A percentile compares a stretch with the other conserved stretches of the same genome.
phyloP scores from a whole-genome alignment of 306 rosid species.

The Sechiopsis laciniata region DNA sequence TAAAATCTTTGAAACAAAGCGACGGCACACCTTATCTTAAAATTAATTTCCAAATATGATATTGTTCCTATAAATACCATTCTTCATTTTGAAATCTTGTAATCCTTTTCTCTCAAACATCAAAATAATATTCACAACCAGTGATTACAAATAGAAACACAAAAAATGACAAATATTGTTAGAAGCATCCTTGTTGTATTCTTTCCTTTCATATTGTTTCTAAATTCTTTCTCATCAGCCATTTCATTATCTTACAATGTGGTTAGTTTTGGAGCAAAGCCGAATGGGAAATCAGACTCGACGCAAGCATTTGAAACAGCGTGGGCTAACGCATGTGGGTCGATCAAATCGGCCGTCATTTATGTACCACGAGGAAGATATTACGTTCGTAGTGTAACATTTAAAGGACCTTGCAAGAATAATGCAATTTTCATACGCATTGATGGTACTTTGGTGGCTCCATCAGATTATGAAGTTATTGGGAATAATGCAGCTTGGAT shows the following conservation, averaged over 20 bases:
- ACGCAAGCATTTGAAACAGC: background rate
- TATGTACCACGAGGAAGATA: conserved; percentile 19
- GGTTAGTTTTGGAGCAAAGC: background rate
- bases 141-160: background rate
- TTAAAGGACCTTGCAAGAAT: conserved; percentile 48
- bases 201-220: background rate
- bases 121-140: no score
- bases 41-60: no score
- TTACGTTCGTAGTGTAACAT: conserved; percentile 24
- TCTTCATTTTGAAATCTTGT: background rate
- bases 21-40: background rate
- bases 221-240: background rate
- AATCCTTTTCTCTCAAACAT: background rate
- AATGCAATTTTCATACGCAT: conserved; percentile 29
- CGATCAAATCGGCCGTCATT: background rate
- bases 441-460: conserved; percentile 52
- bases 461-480: conserved; percentile 31
- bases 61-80: background rate
- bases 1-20: background rate
- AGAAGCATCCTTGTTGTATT: background rate
- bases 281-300: background rate
- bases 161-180: background rate
- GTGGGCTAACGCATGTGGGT: background rate
- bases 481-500: conserved; percentile 55
- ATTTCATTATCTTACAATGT: background rate